Evolutionary conservation across 148 eudicot species (phyloP).

Genomic region (Rhododendron mucronatum): DNA sequence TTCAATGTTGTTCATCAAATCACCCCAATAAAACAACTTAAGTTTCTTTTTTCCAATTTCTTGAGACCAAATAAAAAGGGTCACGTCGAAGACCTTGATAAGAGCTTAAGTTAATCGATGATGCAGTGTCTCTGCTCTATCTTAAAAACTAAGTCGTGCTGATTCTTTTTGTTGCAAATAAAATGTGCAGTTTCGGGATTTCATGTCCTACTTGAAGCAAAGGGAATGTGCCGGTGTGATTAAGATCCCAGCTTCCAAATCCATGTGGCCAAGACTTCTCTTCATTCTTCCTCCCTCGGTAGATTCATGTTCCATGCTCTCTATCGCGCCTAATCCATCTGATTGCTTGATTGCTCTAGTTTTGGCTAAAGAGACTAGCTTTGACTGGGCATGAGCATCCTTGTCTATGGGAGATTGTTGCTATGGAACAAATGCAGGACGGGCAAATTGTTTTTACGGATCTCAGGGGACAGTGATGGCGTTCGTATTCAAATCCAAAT

Average conservation of each 20-base stretch:
- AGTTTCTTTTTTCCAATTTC: background rate
- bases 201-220: conserved; percentile 84
- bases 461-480: background rate
- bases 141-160: background rate
- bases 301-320: conserved; percentile 69
- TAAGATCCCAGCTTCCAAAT: conserved; percentile 63
- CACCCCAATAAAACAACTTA: background rate
- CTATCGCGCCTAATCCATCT: conserved; percentile 48
- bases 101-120: background rate
- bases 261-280: conserved; percentile 77
- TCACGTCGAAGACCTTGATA: background rate
- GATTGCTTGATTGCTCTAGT: conserved; percentile 75
- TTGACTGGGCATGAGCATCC: conserved; percentile 40
- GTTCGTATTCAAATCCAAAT: background rate
- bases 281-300: conserved; percentile 79
- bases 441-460: background rate
- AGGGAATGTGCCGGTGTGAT: conserved; percentile 96
- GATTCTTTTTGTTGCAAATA: conserved; percentile 2
- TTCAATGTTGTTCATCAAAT: background rate
- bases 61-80: background rate
- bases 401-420: background rate
- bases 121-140: background rate
- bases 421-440: background rate
- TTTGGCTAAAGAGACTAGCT: conserved; percentile 78
- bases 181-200: conserved; percentile 76